Base-by-base conservation (phyloP, 2,329 filamentous ascomycete genomes). In the Phyllosticta capitalensis region DNA sequence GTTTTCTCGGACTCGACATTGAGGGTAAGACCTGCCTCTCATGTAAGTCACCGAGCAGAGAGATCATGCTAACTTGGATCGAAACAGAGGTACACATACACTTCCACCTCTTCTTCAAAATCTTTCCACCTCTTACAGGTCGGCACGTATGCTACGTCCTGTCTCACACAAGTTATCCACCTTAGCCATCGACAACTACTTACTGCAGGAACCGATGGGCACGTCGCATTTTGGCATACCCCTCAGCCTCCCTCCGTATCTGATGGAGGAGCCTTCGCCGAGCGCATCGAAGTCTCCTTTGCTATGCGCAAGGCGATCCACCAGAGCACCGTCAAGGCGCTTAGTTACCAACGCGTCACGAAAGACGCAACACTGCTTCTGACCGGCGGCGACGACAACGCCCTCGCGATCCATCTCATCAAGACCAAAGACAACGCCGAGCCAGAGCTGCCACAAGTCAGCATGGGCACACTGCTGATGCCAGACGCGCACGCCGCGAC, bases 351-450 rank as follows among this genome's bases (percentile, higher is more conserved):
- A 1, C 52, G 66, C 26, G 56, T 77, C 14, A 64, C 67, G 19
- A 63, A 24, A 9, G 12, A 26, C 20, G 38, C 68, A 28, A 65
- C 75, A 64, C 64, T 88, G 0, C 68, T 95, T 19, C 71, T 89
- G 4, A 91, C 90, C 0, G 90, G 89, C 24, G 91, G 94, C 21
- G 94, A 99, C 66, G 94, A 97, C 71, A 94, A 94, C 63, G 87
- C 87, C 3, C 71, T 97, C 0, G 86, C 82, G 0, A 67, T 89
- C 10, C 81, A 81, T 0, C 68, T 80, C 65, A 45, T 59, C 54
- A n/a, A 20, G 53, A 45, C 45, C 57, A 10, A 20, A 38, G 5
- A 24, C 17, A 5, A 24, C 1, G 17, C 66, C 69, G 14, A 65
- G 60, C 1, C 38, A n/a, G n/a, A 45, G 2, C 54, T 62, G 67